These are phyloP conservation scores for Fusarium denticulatum DNA, from an alignment of 2,329 filamentous ascomycete genomes.

Conservation along the genomic window DNA sequence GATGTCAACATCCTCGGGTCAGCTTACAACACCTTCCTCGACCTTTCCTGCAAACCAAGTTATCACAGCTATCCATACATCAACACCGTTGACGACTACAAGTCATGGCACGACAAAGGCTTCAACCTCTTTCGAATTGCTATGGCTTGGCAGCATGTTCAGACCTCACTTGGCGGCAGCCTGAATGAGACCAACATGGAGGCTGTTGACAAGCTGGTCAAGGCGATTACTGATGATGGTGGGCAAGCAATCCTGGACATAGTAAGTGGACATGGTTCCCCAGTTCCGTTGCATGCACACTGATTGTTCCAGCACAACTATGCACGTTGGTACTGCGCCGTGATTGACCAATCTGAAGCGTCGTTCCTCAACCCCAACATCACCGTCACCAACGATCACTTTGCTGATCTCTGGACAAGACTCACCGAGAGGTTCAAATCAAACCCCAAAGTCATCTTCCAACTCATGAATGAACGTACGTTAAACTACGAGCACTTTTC, in stretches of 20 bases:
- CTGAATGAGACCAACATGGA: neutral
- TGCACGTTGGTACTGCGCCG: neutral
- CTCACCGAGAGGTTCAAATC: neutral
- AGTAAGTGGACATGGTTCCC: neutral
- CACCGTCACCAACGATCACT: neutral
- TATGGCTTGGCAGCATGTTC: neutral
- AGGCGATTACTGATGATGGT: neutral
- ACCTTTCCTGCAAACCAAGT: neutral
- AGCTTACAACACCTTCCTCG: neutral
- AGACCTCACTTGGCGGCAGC: neutral
- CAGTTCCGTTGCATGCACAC: accelerated
- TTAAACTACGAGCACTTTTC: too few relatives aligned
- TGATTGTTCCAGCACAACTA: neutral
- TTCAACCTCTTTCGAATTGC: neutral
- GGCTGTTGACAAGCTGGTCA: neutral
- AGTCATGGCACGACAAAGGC: neutral
- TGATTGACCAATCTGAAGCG: neutral
- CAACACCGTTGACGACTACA: neutral
- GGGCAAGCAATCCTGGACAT: neutral
- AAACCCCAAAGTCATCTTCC: neutral
- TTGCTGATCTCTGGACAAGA: neutral
- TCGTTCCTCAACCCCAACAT: neutral
- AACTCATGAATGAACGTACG: neutral
- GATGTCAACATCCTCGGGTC: slow-evolving; percentile 1
- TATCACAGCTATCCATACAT: neutral